Evolutionary conservation across 1,139 yeast genomes (phyloP), one percentile per base, ranked within the genome.

Genomic region (Hyphopichia khmerensis): DNA sequence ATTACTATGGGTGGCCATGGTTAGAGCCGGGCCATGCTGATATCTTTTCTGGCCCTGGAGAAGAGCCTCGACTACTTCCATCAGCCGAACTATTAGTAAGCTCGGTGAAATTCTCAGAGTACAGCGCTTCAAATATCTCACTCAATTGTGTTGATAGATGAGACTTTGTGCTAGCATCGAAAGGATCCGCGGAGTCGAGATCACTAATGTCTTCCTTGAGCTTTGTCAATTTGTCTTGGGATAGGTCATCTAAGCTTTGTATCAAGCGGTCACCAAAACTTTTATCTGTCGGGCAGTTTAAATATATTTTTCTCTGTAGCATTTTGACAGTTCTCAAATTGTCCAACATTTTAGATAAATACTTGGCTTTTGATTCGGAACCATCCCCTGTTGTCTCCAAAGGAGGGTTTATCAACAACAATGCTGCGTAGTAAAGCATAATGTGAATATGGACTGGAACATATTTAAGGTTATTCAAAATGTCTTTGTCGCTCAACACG

Each of bases 371-470:
- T 0, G 51, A 52, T 21, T 49, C 50, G 6, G 57, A 47, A 37
- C 53, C 48, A 41, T 44, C 55, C 45, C 51, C 50, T 40, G 50
- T 59, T 3, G 63, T 59, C 33, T 59, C 59, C 13, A 56, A 36
- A 0, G 79, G 79, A 3, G 83, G 80, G 48, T 77, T 76, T 26
- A 82, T 62, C 9, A 82, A 60, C 30, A 83, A 57, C 42, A 83
- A 60, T 0, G 85, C 84, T 0, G 89, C 86, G 53, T 82, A 83
- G 53, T 82, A 83, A 16, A 82, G 62, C 88, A 84, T 83, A 40
- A 84, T 75, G 53, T 82, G 87, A 33, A 84, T 80, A 56, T 84
- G 89, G 13, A 83, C 79, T 0, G 90, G 90, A 14, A 83, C 84
- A 52, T 80, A 84, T 52, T 73, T 77, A 47, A 84, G 65, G 39